Evolutionary conservation across 208 protist genomes (phyloP), one percentile per base, ranked within the genome.

Genomic region (Trypanosomatidae sp.): DNA sequence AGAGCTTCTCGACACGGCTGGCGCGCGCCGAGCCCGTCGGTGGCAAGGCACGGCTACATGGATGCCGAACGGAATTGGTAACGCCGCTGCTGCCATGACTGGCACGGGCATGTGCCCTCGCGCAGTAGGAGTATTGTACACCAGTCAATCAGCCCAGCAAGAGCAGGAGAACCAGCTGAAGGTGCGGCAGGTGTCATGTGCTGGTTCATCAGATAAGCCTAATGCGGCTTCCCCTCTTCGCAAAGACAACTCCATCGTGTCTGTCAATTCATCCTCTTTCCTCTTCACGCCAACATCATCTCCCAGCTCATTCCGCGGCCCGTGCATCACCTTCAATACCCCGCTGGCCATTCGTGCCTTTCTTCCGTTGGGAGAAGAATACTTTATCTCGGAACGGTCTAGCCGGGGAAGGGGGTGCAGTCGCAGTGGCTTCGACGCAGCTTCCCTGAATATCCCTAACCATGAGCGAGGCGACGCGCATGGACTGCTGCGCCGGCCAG

Each of bases 321-420:
- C 71, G 25, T 59, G 47, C 19, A 52, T 88, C 55, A 73, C 66
- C 33, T 94, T 92, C 73, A 94, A 94, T 76, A 87, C 82, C 10
- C 73, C 83, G 15, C 78, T 91, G 39, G 83, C 90, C 33, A 84
- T 94, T 30, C 87, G 87, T 59, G 85, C 81, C 13, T 94, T 94
- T 81, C 81, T 94, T 19, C 90, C 90, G 0, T 41, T 85, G 47
- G 76, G 70, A 10, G 78, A 85, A 66, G 78, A 74, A 39, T 86
- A 69, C 62, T 89, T 89, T 33, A 49, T 77, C 0, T 60, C 56
- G 43, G 77, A 58, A 6, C 64, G 12, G 55, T 25, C 44, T 10
- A 43, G 17, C 66, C 17, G 22, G 19, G 0, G 8, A 33, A 41
- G 69, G 2, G 33, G 56, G 44, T 0, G 36, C 33, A 28, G 60